These are phyloP conservation scores for Talaromyces sp. DNA, from an alignment of 2,329 filamentous ascomycete genomes.

Conservation along the genomic window DNA sequence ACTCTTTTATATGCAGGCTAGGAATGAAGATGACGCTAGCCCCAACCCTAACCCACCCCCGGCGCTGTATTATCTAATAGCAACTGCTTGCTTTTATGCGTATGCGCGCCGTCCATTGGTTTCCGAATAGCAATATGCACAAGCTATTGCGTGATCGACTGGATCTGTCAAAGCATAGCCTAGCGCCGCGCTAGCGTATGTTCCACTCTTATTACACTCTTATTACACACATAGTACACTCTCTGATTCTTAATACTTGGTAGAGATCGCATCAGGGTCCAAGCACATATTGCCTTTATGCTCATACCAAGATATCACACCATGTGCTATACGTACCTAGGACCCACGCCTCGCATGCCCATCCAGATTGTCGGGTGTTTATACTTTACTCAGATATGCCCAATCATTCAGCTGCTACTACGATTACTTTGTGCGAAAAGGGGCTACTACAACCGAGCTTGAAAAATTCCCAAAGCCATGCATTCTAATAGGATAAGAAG, in stretches of 20 bases:
- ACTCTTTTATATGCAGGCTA: neutral
- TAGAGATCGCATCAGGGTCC: neutral
- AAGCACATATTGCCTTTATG: neutral
- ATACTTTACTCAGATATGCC: neutral
- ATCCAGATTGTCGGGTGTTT: neutral
- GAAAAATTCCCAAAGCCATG: constrained; percentile 12
- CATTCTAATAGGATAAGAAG: constrained; percentile 13
- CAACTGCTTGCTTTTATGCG: neutral
- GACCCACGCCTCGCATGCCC: neutral
- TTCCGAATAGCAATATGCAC: constrained; percentile 9
- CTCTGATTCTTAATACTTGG: neutral
- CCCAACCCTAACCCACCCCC: neutral
- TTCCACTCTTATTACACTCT: neutral
- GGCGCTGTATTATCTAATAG: neutral
- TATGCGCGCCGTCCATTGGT: neutral
- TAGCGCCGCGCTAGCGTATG: neutral
- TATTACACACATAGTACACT: neutral
- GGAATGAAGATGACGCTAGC: neutral
- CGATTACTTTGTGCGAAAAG: neutral
- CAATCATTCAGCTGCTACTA: neutral
- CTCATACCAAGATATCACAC: neutral
- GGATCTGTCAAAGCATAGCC: constrained; percentile 3
- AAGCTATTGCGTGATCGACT: constrained; percentile 9
- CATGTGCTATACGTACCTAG: neutral
- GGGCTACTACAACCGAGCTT: neutral